Base-by-base conservation (phyloP, 1,284 basidiomycete genomes). In the Cryptococcus wingfieldii region DNA sequence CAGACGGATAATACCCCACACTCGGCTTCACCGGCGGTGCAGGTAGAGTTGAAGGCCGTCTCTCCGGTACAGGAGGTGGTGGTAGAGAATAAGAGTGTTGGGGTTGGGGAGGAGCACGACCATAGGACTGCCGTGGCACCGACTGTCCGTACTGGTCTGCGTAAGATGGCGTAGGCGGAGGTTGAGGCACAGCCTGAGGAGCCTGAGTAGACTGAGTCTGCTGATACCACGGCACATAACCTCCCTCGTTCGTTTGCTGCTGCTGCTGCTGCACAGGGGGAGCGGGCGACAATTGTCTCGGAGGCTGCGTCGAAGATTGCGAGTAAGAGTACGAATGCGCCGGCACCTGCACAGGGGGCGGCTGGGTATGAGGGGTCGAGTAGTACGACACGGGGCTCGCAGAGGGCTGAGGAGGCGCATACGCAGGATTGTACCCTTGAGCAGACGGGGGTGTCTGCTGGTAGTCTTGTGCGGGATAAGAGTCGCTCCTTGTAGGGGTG, bases 211-310 rank as follows among this genome's bases (percentile, higher is more conserved):
- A 45, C 38, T 68, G 68, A 1, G 72, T 74, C 56, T 75, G 73
- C 61, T 71, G 70, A 54, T 71, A 68, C 73, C 73, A 75, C 0
- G 73, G 73, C 3, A 74, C 71, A 45, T 73, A 72, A 3, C 63
- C 60, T 23, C 56, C 13, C 57, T 62, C 42, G 54, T 54, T 39
- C 23, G 38, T 46, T 23, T 18, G 54, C 27, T 46, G 38, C 39
- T 51, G 51, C 18, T 19, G 47, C 27, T 25, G 54, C 27, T 47
- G 41, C 37, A 47, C 46, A 19, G 47, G 48, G 23, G 47, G 51
- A 25, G 23, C 46, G 8, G 28, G 42, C 23, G 46, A 37, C 18
- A 7, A 39, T 19, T 25, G 54, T 19, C 45, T 37, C 37, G 47
- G 47, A 19, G 47, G 48, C 31, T 38, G 51, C n/a, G 23, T 27